Base-by-base conservation (phyloP, 768 basidiomycete genomes). In the Lentinula aciculospora region DNA sequence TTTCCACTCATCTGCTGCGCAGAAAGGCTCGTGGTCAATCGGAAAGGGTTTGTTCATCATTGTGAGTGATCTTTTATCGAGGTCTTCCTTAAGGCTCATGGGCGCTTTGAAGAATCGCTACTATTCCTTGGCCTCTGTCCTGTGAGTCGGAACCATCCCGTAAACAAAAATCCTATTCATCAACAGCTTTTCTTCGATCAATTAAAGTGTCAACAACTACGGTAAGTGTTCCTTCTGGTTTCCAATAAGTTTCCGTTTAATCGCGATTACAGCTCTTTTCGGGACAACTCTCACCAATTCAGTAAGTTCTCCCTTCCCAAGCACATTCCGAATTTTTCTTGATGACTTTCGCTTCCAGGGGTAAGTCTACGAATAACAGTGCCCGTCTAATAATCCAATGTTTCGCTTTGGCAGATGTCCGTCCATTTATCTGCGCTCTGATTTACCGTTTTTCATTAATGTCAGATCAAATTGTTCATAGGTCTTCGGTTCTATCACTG, bases 1-100 rank as follows among this genome's bases (percentile, higher is more conserved):
- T 6, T 27, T 3, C 21, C 21, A 28, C n/a, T 36, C 29, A 49
- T 45, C 4, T 53, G 40, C 45, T 8, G 51, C 28, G n/a, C 17
- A 83, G 82, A 75, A 69, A 62, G 76, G 79, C 51, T 68, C 76
- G n/a, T 84, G 81, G 81, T 79, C 81, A 13, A 65, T 76, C 59
- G 82, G 80, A 46, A 85, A 84, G 62, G 57, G 63, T 27, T 62
- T 85, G 58, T 85, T 85, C 67, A 65, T 85, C 37, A 37, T 82
- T 58, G 83, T 84, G 60, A 62, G 76, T 65, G 15, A 47, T 23
- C 47, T 23, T 40, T 28, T 29, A 44, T 13, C 21, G 21, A 21
- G 23, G 37, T 23, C 55, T 40, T 31, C 39, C n/a, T 15, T 29
- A 27, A 8, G 32, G 36, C 15, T 25, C 7, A 17, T 40, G n/a